A percentile compares a stretch with the other conserved stretches of the same genome.
Conservation (phyloP, 1,139 yeast species). For the Candida smagusa region DNA sequence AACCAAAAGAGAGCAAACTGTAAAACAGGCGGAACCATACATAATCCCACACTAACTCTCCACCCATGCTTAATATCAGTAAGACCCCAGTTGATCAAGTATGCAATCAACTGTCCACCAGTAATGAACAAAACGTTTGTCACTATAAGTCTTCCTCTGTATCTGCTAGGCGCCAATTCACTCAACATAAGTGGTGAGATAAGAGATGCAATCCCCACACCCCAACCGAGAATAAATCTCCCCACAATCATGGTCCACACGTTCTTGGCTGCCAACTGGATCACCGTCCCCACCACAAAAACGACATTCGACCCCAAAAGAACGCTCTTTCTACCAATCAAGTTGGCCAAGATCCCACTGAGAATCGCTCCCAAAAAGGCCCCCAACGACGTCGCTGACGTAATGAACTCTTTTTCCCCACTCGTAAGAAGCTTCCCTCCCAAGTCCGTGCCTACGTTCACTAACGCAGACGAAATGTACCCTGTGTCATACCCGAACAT, state of each 20-base stretch:
- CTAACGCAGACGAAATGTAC: constrained; percentile 88
- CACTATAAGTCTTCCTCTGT: constrained; percentile 80
- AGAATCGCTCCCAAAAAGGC: constrained; percentile 75
- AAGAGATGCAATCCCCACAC: constrained; percentile 91
- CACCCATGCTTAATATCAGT: constrained; percentile 76
- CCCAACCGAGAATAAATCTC: constrained; percentile 89
- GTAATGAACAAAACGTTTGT: constrained; percentile 72
- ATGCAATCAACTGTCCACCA: constrained; percentile 89
- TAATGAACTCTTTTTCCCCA: constrained; percentile 83
- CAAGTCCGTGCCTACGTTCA: constrained; percentile 76
- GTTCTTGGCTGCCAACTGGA: constrained; percentile 75
- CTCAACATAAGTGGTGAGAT: constrained; percentile 88
- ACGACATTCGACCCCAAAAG: constrained; percentile 75
- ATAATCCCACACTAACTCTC: constrained; percentile 87
- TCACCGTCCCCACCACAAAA: constrained; percentile 76
- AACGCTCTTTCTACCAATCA: constrained; percentile 77
- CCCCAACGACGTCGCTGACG: constrained; percentile 94
- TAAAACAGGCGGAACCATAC: constrained; percentile 79
- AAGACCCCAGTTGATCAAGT: constrained; percentile 90
- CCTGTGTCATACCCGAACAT: constrained; percentile 98
- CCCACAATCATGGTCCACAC: constrained; percentile 94
- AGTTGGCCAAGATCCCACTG: constrained; percentile 80
- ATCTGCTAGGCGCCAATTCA: constrained; percentile 88
- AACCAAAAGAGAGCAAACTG: constrained; percentile 78
- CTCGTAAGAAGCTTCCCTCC: constrained; percentile 47